Evolutionary conservation across 2,329 filamentous ascomycete species (phyloP), one percentile per base, ranked within the genome.

Genomic region (Alternaria panax): DNA sequence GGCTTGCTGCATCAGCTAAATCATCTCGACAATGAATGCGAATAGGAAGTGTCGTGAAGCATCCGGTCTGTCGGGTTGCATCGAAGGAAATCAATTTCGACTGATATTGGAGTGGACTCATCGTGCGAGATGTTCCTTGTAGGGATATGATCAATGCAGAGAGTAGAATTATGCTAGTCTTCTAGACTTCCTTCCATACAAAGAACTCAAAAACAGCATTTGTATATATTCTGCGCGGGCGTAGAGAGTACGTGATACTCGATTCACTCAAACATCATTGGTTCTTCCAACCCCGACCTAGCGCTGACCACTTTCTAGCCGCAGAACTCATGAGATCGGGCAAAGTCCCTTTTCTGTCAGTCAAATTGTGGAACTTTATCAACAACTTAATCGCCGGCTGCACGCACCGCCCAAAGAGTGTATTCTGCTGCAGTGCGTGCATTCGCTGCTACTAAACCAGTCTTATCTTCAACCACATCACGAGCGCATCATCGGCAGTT

Each of bases 21-120:
- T 45, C 51, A 43, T 53, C 22, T 34, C 27, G 40, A 30, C 18
- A 14, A 9, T 53, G 51, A 9, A 53, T 14, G 25, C 51, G 51
- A 8, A 53, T 53, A 32, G 51, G 51, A n/a, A 53, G 38, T 4
- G 40, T 53, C 3, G 51, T 53, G 40, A 53, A 53, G 5, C 27
- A 42, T 6, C 51, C 51, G 5, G 38, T 45, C 40, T 9, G 7
- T 22, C 28, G 40, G 20, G 51, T 16, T 22, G 34, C 40, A n/a
- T 45, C 51, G 9, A 20, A 22, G 22, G 25, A n/a, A 16, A 53
- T 24, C 1, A 34, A 11, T 11, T 25, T 7, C 1, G 51, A 53
- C 28, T 53, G 51, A 38, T 38, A 38, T 20, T n/a, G 11, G n/a
- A 38, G 36, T 9, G n/a, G n/a, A 8, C 4, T 9, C 36, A 38